These are phyloP conservation scores for Podila epicladia DNA, from an alignment of 192 early-diverging fungal species.

Conservation along the genomic window DNA sequence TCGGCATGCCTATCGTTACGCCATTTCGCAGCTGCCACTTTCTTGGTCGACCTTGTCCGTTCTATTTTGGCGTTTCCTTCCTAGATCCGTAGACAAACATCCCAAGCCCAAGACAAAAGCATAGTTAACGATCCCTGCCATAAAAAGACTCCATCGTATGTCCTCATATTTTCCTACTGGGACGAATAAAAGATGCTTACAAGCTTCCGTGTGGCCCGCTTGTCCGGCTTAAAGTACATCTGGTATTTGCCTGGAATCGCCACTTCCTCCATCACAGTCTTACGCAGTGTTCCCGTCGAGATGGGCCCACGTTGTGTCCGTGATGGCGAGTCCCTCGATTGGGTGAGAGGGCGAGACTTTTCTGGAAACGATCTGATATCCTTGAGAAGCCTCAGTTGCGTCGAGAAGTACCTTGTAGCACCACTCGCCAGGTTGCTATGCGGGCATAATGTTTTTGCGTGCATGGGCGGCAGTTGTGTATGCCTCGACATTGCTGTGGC, in stretches of 20 bases:
- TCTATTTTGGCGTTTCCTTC: slow-evolving; percentile 1
- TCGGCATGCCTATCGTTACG: neutral
- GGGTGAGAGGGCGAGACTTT: too few relatives aligned
- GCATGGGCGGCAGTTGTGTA: too few relatives aligned
- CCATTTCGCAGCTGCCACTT: slow-evolving; percentile 23
- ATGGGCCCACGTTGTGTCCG: too few relatives aligned
- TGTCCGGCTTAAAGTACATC: slow-evolving; percentile 38
- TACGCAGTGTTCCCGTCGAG: neutral
- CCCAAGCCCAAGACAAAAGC: neutral
- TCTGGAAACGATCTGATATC: too few relatives aligned
- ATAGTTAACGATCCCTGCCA: neutral
- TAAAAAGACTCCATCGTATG: neutral
- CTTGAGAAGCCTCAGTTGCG: too few relatives aligned
- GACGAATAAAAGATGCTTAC: neutral
- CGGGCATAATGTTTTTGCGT: too few relatives aligned
- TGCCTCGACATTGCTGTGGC: too few relatives aligned
- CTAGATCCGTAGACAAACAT: neutral
- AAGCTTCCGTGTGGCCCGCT: slow-evolving; percentile 16
- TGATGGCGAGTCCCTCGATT: too few relatives aligned
- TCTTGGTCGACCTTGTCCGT: slow-evolving; percentile 23
- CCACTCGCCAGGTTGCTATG: too few relatives aligned
- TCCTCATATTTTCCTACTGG: neutral
- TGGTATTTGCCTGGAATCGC: slow-evolving; percentile 42
- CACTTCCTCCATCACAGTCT: slow-evolving; percentile 29
- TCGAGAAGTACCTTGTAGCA: too few relatives aligned